Evolutionary conservation across 192 early-diverging fungal genomes (phyloP), one percentile per base, ranked within the genome.

Genomic region (Blastocladiella britannica): DNA sequence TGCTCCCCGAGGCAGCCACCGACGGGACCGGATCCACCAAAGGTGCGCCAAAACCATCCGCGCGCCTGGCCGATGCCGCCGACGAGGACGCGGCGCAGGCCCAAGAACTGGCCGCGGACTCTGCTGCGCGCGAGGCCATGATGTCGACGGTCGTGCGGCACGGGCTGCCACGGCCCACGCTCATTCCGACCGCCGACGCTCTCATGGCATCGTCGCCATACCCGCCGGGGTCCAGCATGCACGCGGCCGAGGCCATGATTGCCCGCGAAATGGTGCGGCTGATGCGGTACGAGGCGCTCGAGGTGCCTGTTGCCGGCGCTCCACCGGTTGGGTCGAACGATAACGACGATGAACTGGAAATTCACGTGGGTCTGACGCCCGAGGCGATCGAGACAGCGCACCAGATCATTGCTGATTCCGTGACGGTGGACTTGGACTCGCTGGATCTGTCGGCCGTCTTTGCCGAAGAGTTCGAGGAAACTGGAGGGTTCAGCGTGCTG

Each of bases 21-120:
- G 64, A 64, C n/a, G 69, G 62, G n/a, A 61, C 52, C 26, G 57
- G 62, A n/a, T n/a, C n/a, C n/a, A n/a, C n/a, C n/a, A n/a, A n/a
- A n/a, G n/a, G n/a, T n/a, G n/a, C n/a, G n/a, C n/a, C n/a, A n/a
- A n/a, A n/a, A n/a, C n/a, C n/a, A n/a, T n/a, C n/a, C 12, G 58
- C 29, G 9, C 4, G 51, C 31, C 28, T 53, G 61, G 25, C 52
- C 57, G 67, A 26, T 29, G 62, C 57, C 8, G 28, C 73, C 22
- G 73, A 81, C 51, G 84, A 89, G 53, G 88, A 91, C 65, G 81
- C 78, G 23, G 82, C 77, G 26, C 84, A 91, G 51, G 71, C 82
- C 52, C 74, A 81, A 25, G 68, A 68, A 22, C 63, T 72, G 28
- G 63, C 20, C 72, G 65, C 47, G 72, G 81, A 28, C 59, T 55